These are phyloP conservation scores for Exophiala calicioides DNA, from an alignment of 2,329 filamentous ascomycete species.

Conservation along the genomic window DNA sequence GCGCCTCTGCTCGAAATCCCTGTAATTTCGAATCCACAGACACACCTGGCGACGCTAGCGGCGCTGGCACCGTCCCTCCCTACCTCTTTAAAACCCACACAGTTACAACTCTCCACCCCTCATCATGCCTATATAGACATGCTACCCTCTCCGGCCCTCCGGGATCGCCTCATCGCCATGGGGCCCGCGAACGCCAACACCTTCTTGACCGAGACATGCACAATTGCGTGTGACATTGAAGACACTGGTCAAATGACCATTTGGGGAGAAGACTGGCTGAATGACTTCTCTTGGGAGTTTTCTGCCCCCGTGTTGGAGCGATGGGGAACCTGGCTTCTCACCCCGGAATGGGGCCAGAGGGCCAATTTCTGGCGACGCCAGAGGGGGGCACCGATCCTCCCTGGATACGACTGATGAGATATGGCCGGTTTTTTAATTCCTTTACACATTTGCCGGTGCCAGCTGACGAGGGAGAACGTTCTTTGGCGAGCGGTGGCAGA, in stretches of 20 bases:
- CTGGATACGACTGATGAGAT: constrained; percentile 36
- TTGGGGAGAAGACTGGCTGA: constrained; percentile 46
- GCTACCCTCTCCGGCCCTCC: constrained; percentile 43
- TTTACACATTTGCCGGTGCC: neutral
- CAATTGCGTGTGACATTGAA: constrained; percentile 38
- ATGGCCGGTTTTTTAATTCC: neutral
- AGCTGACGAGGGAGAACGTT: neutral
- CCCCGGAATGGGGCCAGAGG: constrained; percentile 41
- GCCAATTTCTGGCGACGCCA: constrained; percentile 47
- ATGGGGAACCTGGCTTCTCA: constrained; percentile 44
- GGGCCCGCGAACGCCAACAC: constrained; percentile 39
- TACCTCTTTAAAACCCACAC: constrained; percentile 39
- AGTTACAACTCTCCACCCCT: constrained; percentile 42
- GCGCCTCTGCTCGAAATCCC: constrained; percentile 40
- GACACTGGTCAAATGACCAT: constrained; percentile 44
- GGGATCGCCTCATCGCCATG: constrained; percentile 41
- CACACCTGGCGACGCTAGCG: constrained; percentile 37
- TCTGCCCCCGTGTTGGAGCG: constrained; percentile 42
- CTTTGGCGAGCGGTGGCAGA: neutral
- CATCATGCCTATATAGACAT: constrained; percentile 48
- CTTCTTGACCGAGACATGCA: constrained; percentile 43
- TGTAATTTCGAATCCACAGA: constrained; percentile 37
- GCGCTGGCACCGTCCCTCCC: constrained; percentile 38
- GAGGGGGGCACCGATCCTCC: constrained; percentile 38
- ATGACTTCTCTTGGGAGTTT: constrained; percentile 48